phyloP scores from a whole-genome alignment of 352 stramenopile species.

The Pythium chondricola region DNA sequence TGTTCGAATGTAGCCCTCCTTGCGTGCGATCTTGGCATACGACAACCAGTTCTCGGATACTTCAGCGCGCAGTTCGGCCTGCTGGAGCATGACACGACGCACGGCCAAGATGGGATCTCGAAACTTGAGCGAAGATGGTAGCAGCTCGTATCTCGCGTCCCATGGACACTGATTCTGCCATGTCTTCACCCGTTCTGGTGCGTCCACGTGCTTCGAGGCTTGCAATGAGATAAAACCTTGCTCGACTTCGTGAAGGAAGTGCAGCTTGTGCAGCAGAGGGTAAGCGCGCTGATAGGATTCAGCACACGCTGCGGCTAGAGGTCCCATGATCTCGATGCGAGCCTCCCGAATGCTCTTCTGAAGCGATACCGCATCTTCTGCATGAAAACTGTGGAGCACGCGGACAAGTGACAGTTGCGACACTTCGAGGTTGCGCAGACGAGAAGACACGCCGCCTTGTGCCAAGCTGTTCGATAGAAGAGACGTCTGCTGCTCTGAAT shows the following conservation, averaged over 20 bases:
- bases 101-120: constrained; percentile 79
- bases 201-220: not conserved
- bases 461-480: constrained; percentile 29
- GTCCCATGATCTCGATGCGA: constrained; percentile 34
- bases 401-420: constrained; percentile 75
- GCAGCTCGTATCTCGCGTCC: constrained; percentile 59
- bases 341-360: constrained; percentile 59
- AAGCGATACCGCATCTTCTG: constrained; percentile 45
- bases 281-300: constrained; percentile 47
- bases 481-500: constrained; percentile 64
- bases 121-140: constrained; percentile 78
- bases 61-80: constrained; percentile 50
- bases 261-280: constrained; percentile 35
- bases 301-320: constrained; percentile 29
- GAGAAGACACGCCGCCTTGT: constrained; percentile 30
- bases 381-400: constrained; percentile 73
- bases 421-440: constrained; percentile 59
- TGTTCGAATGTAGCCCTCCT: constrained; percentile 77
- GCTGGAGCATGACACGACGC: constrained; percentile 66
- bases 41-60: constrained; percentile 80
- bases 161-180: constrained; percentile 66
- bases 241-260: constrained; percentile 43
- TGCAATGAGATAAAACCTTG: constrained; percentile 23
- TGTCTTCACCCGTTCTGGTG: constrained; percentile 7
- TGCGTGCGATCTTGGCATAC: constrained; percentile 78